Base-by-base conservation (phyloP, 1,284 basidiomycete genomes). In the Pseudozyma sp. region DNA sequence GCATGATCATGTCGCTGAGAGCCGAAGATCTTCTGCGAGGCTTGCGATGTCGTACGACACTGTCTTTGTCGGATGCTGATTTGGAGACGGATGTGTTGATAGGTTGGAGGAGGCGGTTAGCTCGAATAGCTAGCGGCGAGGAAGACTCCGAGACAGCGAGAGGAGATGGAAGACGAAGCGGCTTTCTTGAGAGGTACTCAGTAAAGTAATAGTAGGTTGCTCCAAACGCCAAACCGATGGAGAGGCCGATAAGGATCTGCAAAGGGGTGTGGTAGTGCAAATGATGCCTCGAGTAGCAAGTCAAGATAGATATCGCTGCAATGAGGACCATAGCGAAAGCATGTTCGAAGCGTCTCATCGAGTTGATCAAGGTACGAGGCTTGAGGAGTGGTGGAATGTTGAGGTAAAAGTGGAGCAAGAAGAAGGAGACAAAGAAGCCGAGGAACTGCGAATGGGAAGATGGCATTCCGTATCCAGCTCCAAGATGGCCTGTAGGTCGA, bases 401-500 rank as follows among this genome's bases (percentile, higher is more conserved):
- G 70, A 89, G 90, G 67, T 88, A 89, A 56, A 94, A 85, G 85
- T 94, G 93, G 78, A 90, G 89, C 42, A 90, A 82, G 49, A 94
- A 86, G 84, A 94, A 94, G 0, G 91, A 87, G 3, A 90, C 88
- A 79, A 94, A 94, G 85, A 92, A 94, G 5, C 90, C 93, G 90
- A 94, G 92, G 84, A 92, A 94, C 85, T 94, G 93, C 80, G 92
- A 92, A 81, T 94, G 93, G 12, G 92, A 93, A 0, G 92, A 93
- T 0, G 93, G 93, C 82, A 94, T 94, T 12, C 92, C 93, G 79
- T 93, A 94, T 8, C 93, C 93, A 59, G 88, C 89, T 12, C 91
- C 91, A 39, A 90, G 85, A 54, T 88, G 87, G 54, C 87, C 91
- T 90, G 87, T 86, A 0, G 93, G 93, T 44, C 93, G 88, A 19